Percentiles rank a stretch among this genome's conserved stretches.
Evolutionary conservation across 2,329 filamentous ascomycete species (phyloP).

Genomic region (Aspergillus alliaceus): DNA sequence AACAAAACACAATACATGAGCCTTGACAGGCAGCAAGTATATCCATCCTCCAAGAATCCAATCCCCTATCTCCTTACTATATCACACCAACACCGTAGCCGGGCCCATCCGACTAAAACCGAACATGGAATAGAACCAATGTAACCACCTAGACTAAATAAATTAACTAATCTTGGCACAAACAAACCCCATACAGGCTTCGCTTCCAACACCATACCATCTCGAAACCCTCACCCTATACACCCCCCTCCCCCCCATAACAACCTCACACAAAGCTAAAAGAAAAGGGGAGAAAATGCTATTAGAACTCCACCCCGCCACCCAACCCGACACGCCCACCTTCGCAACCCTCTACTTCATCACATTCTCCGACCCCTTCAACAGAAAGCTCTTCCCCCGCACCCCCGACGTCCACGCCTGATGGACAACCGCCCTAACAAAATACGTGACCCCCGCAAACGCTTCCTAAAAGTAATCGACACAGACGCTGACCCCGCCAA

Average conservation of each 20-base stretch:
- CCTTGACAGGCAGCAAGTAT: too few species aligned
- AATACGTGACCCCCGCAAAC: background rate
- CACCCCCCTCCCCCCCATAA: background rate
- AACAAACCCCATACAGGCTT: too few species aligned
- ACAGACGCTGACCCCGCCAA: constrained; percentile 6
- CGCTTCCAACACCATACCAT: too few species aligned
- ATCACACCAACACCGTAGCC: background rate
- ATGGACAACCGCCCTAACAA: constrained; percentile 10
- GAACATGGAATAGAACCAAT: background rate
- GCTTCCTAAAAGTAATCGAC: constrained; percentile 16
- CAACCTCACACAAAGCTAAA: background rate
- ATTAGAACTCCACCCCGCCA: constrained; percentile 13
- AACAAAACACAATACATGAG: too few species aligned
- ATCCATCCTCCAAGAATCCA: too few species aligned
- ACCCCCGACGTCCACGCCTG: constrained; percentile 23
- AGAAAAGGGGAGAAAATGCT: constrained; percentile 13
- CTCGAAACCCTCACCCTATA: background rate
- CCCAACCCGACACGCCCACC: constrained; percentile 15
- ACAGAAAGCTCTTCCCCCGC: constrained; percentile 24
- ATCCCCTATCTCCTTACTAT: too few species aligned
- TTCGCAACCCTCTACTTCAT: constrained; percentile 23
- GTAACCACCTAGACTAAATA: background rate
- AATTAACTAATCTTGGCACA: background rate
- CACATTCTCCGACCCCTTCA: constrained; percentile 22
- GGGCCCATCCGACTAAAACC: background rate